Percentiles rank a stretch among this genome's conserved stretches.
These are phyloP conservation scores for Penicillium lagena DNA, from an alignment of 495 filamentous ascomycete species.

Conservation along the genomic window DNA sequence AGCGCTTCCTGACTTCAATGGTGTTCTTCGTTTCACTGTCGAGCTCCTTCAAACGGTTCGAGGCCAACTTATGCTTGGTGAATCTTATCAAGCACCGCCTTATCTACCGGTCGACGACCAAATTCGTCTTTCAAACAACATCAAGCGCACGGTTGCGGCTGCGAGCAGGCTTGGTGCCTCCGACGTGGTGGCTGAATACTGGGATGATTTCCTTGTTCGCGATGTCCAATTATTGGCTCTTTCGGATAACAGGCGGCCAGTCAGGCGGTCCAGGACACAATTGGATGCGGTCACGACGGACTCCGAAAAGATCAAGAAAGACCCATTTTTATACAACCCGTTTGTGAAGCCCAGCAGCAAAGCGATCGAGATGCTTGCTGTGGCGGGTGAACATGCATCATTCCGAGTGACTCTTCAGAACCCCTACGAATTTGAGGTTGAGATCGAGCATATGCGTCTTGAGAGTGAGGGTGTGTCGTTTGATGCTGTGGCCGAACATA, in stretches of 20 bases:
- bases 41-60: constrained; percentile 70
- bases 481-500: constrained; percentile 55
- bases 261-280: constrained; percentile 65
- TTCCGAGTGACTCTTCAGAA: constrained; percentile 87
- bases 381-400: constrained; percentile 66
- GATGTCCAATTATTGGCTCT: constrained; percentile 63
- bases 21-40: constrained; percentile 78
- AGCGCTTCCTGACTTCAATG: constrained; percentile 85
- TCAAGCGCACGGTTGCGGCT: constrained; percentile 72
- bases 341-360: constrained; percentile 64
- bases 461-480: constrained; percentile 66
- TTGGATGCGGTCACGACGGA: constrained; percentile 55
- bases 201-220: constrained; percentile 91
- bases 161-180: constrained; percentile 65
- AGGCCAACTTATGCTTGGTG: constrained; percentile 68
- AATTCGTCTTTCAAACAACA: constrained; percentile 69
- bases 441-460: constrained; percentile 75
- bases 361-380: constrained; percentile 57
- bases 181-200: constrained; percentile 74
- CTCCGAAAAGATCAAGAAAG: constrained; percentile 49
- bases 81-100: constrained; percentile 40
- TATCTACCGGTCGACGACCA: constrained; percentile 77
- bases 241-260: constrained; percentile 48
- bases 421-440: constrained; percentile 85
- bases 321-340: constrained; percentile 90